Conservation (phyloP, 164 flowering plant genomes). For the Vitis labrusca region DNA sequence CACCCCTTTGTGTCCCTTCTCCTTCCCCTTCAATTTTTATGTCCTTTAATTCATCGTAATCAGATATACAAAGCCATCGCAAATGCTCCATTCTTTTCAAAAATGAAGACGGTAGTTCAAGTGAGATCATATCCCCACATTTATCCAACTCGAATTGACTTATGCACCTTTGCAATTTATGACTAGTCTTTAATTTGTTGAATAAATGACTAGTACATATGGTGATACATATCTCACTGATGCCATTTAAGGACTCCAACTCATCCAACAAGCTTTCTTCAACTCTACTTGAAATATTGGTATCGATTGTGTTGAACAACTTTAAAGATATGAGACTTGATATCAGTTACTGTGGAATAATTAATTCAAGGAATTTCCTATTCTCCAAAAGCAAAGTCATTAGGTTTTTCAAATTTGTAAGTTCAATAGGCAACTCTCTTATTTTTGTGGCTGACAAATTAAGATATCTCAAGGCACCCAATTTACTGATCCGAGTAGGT, state of each 20-base stretch:
- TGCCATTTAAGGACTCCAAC: neutral
- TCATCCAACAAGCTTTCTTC: neutral
- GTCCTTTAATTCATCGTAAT: too few species aligned
- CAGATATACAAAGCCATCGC: too few species aligned
- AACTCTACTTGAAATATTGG: neutral
- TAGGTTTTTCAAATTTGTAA: slow-evolving; percentile 4
- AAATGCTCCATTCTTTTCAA: too few species aligned
- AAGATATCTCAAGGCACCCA: slow-evolving; percentile 4
- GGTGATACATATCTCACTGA: neutral
- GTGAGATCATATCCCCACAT: too few species aligned
- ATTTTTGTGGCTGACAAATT: neutral
- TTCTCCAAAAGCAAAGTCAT: neutral
- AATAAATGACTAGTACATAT: too few species aligned
- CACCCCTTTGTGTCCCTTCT: too few species aligned
- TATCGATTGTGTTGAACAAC: neutral
- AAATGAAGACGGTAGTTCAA: too few species aligned
- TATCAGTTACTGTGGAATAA: neutral
- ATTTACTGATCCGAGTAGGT: too few species aligned
- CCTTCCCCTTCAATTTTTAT: too few species aligned
- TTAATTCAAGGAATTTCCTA: neutral
- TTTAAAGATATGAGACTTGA: neutral
- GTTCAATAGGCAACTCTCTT: slow-evolving; percentile 1
- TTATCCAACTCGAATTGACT: too few species aligned
- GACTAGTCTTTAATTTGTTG: too few species aligned
- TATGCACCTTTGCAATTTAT: too few species aligned